Percentiles rank a stretch among this genome's conserved stretches.
These are phyloP conservation scores for Cryptosporidium ubiquitum DNA, from an alignment of 169 alveolate species.

Conservation along the genomic window DNA sequence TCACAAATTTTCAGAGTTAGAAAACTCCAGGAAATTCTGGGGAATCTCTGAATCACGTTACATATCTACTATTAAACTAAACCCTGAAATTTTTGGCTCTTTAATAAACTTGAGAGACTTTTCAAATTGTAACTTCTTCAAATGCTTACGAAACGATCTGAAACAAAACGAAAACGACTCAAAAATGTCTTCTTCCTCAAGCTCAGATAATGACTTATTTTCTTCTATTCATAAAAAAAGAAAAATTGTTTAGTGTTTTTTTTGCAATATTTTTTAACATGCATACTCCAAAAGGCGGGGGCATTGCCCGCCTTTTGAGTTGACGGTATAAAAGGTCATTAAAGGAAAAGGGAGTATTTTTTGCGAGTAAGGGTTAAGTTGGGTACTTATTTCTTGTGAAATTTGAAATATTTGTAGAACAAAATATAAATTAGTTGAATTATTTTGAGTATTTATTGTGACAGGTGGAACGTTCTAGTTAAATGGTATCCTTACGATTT, in stretches of 20 bases:
- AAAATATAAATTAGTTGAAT: too few species aligned
- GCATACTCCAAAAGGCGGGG: neutral
- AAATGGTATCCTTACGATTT: neutral
- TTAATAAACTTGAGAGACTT: neutral
- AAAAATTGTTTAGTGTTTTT: too few species aligned
- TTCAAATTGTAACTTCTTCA: neutral
- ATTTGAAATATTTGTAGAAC: too few species aligned
- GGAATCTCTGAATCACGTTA: slow-evolving; percentile 36
- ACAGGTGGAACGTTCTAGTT: too few species aligned
- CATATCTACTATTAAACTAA: neutral
- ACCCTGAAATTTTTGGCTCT: slow-evolving; percentile 13
- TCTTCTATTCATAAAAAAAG: neutral
- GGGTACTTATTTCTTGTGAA: neutral
- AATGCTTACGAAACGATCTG: too few species aligned
- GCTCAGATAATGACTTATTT: neutral
- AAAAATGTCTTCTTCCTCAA: neutral
- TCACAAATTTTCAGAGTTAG: neutral
- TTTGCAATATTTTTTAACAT: neutral
- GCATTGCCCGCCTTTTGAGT: neutral
- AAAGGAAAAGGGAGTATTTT: too few species aligned
- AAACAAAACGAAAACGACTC: neutral
- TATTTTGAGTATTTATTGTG: too few species aligned
- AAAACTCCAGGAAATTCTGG: slow-evolving; percentile 21
- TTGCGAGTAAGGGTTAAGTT: neutral
- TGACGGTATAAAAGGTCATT: neutral